A percentile compares a stretch with the other conserved stretches of the same genome.
phyloP scores from a whole-genome alignment of 768 basidiomycete genomes.

The Amanita rubescens region DNA sequence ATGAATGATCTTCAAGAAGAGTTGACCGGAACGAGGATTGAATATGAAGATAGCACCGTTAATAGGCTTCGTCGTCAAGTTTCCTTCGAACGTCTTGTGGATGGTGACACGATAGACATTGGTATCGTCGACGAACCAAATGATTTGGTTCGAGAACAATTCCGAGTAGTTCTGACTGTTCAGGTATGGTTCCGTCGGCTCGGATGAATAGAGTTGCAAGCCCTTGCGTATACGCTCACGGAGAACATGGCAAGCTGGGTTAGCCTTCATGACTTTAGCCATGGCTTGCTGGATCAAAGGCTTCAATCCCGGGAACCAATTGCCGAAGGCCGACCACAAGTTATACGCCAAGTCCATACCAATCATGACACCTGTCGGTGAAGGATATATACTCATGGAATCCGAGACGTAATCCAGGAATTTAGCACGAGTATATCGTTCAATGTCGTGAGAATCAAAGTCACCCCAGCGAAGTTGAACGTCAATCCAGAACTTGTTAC shows the following conservation, averaged over 20 bases:
- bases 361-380: constrained; percentile 97
- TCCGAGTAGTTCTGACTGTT: constrained; percentile 98
- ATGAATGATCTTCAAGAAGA: constrained; percentile 99
- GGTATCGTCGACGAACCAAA: constrained; percentile 99
- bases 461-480: constrained; percentile 96
- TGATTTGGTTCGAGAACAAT: constrained; percentile 97
- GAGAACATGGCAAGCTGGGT: constrained; percentile 94
- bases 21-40: constrained; percentile 96
- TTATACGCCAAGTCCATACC: constrained; percentile 99
- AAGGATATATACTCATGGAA: constrained; percentile 98
- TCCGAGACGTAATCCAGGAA: constrained; percentile 98
- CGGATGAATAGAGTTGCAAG: constrained; percentile 96
- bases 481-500: constrained; percentile 98
- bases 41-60: constrained; percentile 99
- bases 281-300: constrained; percentile 97
- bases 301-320: constrained; percentile 99
- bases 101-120: constrained; percentile 99
- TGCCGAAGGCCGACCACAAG: constrained; percentile 96
- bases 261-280: constrained; percentile 99
- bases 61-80: constrained; percentile 98
- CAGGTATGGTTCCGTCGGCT: constrained; percentile 97
- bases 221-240: constrained; percentile 99
- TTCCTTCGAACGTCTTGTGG: constrained; percentile 99
- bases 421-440: constrained; percentile 97
- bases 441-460: constrained; percentile 98